These are phyloP conservation scores for Didymella sp. DNA, from an alignment of 2,329 filamentous ascomycete genomes.

Conservation along the genomic window DNA sequence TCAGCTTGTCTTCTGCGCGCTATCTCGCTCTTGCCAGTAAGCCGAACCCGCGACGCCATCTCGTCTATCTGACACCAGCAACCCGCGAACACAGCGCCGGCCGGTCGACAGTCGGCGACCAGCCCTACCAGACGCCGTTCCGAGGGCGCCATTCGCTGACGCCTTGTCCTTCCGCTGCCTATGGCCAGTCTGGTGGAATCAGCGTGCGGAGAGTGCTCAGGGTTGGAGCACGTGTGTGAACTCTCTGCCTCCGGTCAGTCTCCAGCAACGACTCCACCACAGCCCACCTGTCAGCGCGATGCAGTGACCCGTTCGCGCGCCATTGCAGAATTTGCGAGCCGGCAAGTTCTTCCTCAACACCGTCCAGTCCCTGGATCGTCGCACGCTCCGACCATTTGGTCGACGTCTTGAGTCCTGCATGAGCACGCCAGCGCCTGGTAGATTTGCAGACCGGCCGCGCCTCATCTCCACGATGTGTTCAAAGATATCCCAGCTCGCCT, in stretches of 20 bases:
- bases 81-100: slow-evolving; percentile 13
- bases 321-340: neutral
- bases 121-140: slow-evolving; percentile 2
- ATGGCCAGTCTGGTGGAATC: slow-evolving; percentile 2
- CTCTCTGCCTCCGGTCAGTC: neutral
- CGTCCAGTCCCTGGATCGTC: slow-evolving; percentile 1
- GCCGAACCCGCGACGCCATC: slow-evolving; percentile 7
- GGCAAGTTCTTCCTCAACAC: neutral
- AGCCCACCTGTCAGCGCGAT: slow-evolving; percentile 3
- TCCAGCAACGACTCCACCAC: slow-evolving; percentile 5
- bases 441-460: neutral
- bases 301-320: slow-evolving; percentile 1
- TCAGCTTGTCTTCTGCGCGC: neutral
- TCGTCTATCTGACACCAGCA: slow-evolving; percentile 16
- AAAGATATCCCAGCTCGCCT: neutral
- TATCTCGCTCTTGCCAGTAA: neutral
- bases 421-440: neutral
- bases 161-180: slow-evolving; percentile 4
- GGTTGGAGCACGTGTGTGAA: slow-evolving; percentile 2
- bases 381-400: slow-evolving; percentile 6
- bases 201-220: slow-evolving; percentile 4
- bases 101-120: slow-evolving; percentile 27
- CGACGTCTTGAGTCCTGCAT: slow-evolving; percentile 6
- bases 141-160: neutral
- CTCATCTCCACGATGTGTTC: neutral